Evolutionary conservation across 2,329 filamentous ascomycete genomes (phyloP).

Genomic region (Oidium heveae): DNA sequence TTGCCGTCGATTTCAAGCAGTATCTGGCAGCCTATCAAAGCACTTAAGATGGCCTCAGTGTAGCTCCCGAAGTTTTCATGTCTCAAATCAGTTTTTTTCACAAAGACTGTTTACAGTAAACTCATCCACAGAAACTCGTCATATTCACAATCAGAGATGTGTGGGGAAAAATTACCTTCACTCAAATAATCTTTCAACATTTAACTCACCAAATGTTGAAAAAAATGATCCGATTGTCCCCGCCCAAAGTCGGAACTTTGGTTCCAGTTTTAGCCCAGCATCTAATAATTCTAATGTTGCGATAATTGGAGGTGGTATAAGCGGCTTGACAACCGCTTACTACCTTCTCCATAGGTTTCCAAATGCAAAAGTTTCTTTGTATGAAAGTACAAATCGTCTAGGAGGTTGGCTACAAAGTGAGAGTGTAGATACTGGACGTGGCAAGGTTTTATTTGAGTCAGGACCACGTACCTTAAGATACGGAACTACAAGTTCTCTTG

Average conservation of each 20-base stretch:
- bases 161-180: not conserved
- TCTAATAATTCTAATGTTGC: constrained; percentile 22
- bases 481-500: constrained; percentile 6
- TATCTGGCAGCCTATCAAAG: too few relatives aligned
- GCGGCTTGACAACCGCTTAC: constrained; percentile 55
- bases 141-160: not conserved
- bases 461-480: constrained; percentile 35
- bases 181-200: not conserved
- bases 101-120: too few relatives aligned
- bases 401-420: constrained; percentile 71
- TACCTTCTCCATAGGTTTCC: constrained; percentile 47
- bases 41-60: too few relatives aligned
- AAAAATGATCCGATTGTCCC: not conserved
- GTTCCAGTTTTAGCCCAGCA: not conserved
- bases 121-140: too few relatives aligned
- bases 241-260: not conserved
- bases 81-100: too few relatives aligned
- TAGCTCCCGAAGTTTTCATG: too few relatives aligned
- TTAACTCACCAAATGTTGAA: not conserved
- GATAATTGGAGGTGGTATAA: constrained; percentile 60
- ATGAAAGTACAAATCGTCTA: constrained; percentile 41
- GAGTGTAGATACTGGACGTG: constrained; percentile 29
- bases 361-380: constrained; percentile 49
- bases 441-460: constrained; percentile 51
- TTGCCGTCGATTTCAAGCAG: too few relatives aligned